A percentile compares a stretch with the other conserved stretches of the same genome.
Evolutionary conservation across 140 eudicot species (phyloP).

Genomic region (Cichorium intybus): DNA sequence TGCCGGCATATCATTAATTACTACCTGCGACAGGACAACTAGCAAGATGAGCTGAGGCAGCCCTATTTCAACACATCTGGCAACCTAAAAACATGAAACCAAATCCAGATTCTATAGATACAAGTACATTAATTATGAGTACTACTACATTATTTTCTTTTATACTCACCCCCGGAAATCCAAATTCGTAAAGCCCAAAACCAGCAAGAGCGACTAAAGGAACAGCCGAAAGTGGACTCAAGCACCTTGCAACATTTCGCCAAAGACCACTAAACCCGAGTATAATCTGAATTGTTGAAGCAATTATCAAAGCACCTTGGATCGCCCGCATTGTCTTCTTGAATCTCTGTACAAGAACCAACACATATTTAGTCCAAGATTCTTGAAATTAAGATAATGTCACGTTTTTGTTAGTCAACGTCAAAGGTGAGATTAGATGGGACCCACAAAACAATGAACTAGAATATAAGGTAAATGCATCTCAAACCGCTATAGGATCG

Average conservation of each 20-base stretch:
- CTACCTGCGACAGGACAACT: conserved; percentile 69
- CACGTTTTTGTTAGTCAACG: background rate
- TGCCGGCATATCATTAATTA: background rate
- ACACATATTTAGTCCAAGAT: background rate
- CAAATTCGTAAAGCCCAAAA: conserved; percentile 79
- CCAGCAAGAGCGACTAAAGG: conserved; percentile 83
- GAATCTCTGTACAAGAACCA: conserved; percentile 51
- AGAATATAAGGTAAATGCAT: background rate
- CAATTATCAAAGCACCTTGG: conserved; percentile 82
- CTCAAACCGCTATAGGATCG: conserved; percentile 72
- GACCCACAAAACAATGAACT: background rate
- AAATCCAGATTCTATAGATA: conserved; percentile 5
- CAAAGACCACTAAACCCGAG: conserved; percentile 93
- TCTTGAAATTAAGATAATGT: too few relatives aligned
- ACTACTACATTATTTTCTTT: background rate
- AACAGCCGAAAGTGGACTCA: conserved; percentile 77
- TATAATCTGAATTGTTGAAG: conserved; percentile 77
- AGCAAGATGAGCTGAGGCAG: conserved; percentile 76
- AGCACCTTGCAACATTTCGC: conserved; percentile 77
- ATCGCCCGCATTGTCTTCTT: conserved; percentile 79
- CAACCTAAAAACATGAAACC: conserved; percentile 53
- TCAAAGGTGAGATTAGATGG: background rate
- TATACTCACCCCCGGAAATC: conserved; percentile 71
- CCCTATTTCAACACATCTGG: conserved; percentile 84
- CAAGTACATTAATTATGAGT: background rate